phyloP scores from a whole-genome alignment of 2,329 filamentous ascomycete species.

The Calonectria pauciramosa region DNA sequence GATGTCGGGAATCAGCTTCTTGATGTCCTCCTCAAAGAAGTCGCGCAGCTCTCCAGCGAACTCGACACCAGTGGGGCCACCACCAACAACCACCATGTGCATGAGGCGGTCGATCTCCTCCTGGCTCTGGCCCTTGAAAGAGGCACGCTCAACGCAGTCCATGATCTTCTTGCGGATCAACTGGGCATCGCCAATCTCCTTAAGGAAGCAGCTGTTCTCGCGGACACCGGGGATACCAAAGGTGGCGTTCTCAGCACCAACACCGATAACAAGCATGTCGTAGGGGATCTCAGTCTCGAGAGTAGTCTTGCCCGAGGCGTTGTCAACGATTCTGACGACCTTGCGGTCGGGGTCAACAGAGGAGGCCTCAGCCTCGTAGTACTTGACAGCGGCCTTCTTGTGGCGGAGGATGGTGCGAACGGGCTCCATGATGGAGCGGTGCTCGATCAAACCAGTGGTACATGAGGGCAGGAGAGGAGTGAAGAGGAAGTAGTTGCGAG shows the following conservation, averaged over 20 bases:
- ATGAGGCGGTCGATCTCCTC: conserved; percentile 94
- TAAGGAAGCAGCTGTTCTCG: conserved; percentile 97
- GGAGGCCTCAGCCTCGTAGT: conserved; percentile 97
- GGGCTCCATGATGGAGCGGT: conserved; percentile 99
- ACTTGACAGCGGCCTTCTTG: conserved; percentile 94
- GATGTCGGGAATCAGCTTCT: conserved; percentile 98
- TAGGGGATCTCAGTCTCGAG: conserved; percentile 92
- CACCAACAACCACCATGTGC: conserved; percentile 97
- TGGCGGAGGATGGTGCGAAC: conserved; percentile 95
- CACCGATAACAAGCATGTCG: conserved; percentile 97
- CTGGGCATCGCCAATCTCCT: conserved; percentile 97
- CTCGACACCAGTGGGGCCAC: conserved; percentile 96
- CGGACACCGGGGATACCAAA: conserved; percentile 97
- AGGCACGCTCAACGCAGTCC: conserved; percentile 99
- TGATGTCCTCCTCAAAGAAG: conserved; percentile 98
- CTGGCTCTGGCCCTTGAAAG: conserved; percentile 93
- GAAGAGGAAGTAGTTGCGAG: conserved; percentile 99
- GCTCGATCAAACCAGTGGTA: conserved; percentile 97
- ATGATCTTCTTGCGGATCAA: conserved; percentile 98
- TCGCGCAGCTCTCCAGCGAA: conserved; percentile 98
- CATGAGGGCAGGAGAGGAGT: conserved; percentile 97
- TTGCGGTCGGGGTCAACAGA: conserved; percentile 95
- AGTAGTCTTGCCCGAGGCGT: conserved; percentile 88
- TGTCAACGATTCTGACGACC: conserved; percentile 90
- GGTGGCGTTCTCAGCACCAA: conserved; percentile 97